A percentile compares a stretch with the other conserved stretches of the same genome.
Evolutionary conservation across 2,329 filamentous ascomycete genomes (phyloP).

Genomic region (Ceratocystis cubensis): DNA sequence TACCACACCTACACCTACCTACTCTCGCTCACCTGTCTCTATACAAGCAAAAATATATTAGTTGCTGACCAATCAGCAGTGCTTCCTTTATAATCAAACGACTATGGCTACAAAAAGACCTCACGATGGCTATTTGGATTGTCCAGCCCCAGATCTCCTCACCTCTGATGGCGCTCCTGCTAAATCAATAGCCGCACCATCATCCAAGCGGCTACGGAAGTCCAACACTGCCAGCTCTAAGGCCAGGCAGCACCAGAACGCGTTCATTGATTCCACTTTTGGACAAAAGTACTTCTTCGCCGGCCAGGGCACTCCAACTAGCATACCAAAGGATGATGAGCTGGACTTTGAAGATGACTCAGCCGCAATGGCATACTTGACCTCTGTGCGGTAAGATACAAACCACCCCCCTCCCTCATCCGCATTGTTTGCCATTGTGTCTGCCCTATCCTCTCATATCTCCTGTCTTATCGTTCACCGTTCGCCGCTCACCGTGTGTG

Average conservation of each 20-base stretch:
- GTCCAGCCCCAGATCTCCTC: background rate
- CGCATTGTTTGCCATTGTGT: too few relatives aligned
- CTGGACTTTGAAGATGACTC: slow-evolving; percentile 54
- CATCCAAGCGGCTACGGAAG: slow-evolving; percentile 16
- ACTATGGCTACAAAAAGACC: slow-evolving; percentile 19
- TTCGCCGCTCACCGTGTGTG: background rate
- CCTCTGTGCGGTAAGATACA: slow-evolving; percentile 52
- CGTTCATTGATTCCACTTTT: slow-evolving; percentile 49
- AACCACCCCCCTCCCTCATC: too few relatives aligned
- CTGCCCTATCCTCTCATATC: too few relatives aligned
- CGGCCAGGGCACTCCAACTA: slow-evolving; percentile 40
- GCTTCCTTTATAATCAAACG: background rate
- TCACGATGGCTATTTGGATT: background rate
- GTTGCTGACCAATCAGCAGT: too few relatives aligned
- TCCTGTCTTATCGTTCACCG: slow-evolving; percentile 9
- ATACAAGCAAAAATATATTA: too few relatives aligned
- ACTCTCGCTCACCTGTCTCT: too few relatives aligned
- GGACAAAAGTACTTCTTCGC: slow-evolving; percentile 63
- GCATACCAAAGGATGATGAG: slow-evolving; percentile 40
- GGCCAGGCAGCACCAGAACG: slow-evolving; percentile 34
- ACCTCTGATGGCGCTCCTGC: too few relatives aligned
- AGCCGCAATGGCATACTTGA: slow-evolving; percentile 58
- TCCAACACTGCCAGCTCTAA: slow-evolving; percentile 29
- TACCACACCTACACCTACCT: too few relatives aligned
- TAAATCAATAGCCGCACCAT: background rate